A percentile compares a stretch with the other conserved stretches of the same genome.
These are phyloP conservation scores for Mitragyna speciosa DNA, from an alignment of 257 asterid genomes.

Conservation along the genomic window DNA sequence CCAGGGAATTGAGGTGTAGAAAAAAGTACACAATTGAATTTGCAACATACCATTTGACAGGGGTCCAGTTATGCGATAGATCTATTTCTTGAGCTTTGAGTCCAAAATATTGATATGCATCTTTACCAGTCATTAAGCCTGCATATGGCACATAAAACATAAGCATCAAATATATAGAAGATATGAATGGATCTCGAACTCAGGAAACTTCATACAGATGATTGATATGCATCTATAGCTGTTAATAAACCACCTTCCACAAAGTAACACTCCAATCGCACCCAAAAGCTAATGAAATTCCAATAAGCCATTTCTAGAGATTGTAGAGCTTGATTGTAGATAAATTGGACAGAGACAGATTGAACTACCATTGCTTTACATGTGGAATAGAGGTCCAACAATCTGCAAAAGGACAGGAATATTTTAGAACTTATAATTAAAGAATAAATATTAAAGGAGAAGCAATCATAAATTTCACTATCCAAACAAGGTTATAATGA, in stretches of 20 bases:
- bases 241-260: no score
- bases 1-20: neutral
- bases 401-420: constrained; percentile 53
- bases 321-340: neutral
- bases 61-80: constrained; percentile 65
- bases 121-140: constrained; percentile 88
- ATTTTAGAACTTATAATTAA: neutral
- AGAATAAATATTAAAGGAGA: neutral
- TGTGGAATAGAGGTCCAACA: constrained; percentile 86
- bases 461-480: neutral
- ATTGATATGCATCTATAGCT: neutral
- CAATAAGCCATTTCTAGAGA: neutral
- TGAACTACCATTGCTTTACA: constrained; percentile 67
- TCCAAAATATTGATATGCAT: constrained; percentile 82
- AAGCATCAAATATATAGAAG: constrained; percentile 4
- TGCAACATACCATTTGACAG: constrained; percentile 79
- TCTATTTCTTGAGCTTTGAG: constrained; percentile 94
- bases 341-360: constrained; percentile 6
- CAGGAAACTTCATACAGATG: neutral
- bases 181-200: neutral
- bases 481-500: neutral
- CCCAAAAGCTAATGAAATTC: neutral
- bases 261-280: neutral
- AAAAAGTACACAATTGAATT: neutral
- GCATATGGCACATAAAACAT: constrained; percentile 23